phyloP scores from a whole-genome alignment of 1,139 yeast species.

The Candida neerlandica region DNA sequence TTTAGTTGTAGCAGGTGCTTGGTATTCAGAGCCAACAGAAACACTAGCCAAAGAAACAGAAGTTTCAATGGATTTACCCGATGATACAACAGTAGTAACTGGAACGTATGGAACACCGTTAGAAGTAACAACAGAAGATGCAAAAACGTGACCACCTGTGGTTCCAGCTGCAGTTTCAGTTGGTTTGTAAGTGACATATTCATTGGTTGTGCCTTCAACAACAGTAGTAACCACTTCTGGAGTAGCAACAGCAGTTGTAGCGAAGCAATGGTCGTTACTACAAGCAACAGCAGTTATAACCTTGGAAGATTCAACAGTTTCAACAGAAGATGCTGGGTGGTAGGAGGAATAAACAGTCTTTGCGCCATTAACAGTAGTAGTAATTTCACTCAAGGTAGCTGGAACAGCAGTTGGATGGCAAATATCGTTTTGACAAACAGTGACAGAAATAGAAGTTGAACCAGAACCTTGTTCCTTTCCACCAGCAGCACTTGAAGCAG shows the following conservation, averaged over 20 bases:
- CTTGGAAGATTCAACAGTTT: slow-evolving; percentile 7
- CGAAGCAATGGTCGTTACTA: background rate
- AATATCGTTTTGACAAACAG: slow-evolving; percentile 45
- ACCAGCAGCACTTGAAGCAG: slow-evolving; percentile 24
- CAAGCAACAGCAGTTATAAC: slow-evolving; percentile 20
- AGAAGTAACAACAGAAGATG: slow-evolving; percentile 13
- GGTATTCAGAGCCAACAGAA: slow-evolving; percentile 26
- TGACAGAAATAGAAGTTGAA: slow-evolving; percentile 34
- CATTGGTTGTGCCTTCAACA: background rate
- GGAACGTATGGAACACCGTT: slow-evolving; percentile 5
- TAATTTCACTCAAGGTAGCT: slow-evolving; percentile 30
- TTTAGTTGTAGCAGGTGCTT: background rate
- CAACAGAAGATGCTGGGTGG: slow-evolving; percentile 27
- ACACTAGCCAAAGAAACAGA: slow-evolving; percentile 13
- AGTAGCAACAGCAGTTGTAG: slow-evolving; percentile 13
- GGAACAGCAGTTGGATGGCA: slow-evolving; percentile 36
- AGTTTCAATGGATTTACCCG: slow-evolving; percentile 9
- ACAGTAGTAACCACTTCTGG: slow-evolving; percentile 24
- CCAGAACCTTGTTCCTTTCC: slow-evolving; percentile 19
- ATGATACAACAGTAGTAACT: slow-evolving; percentile 3
- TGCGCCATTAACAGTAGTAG: slow-evolving; percentile 30
- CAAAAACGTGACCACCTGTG: background rate
- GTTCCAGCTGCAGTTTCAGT: too few relatives aligned
- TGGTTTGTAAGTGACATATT: slow-evolving; percentile 6
- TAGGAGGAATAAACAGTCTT: slow-evolving; percentile 23